These are phyloP conservation scores for Psilocybe azurescens DNA, from an alignment of 768 basidiomycete genomes.

Conservation along the genomic window DNA sequence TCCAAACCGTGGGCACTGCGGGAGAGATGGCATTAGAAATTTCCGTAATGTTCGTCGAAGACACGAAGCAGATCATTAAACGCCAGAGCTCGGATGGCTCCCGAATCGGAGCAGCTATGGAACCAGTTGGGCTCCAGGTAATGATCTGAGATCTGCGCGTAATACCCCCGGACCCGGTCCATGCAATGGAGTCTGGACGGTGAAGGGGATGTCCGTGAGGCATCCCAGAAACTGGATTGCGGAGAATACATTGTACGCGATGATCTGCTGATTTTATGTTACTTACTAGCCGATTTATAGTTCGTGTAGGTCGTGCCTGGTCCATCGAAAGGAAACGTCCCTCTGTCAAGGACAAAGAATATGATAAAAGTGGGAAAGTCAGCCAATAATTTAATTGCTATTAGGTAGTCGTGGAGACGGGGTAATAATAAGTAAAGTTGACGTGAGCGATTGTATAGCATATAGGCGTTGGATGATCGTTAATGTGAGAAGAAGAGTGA, in stretches of 20 bases:
- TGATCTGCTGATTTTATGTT: too few species aligned
- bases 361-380: conserved; percentile 1
- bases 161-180: background rate
- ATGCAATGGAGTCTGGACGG: background rate
- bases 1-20: too few species aligned
- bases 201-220: background rate
- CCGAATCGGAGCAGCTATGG: background rate
- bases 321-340: too few species aligned
- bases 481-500: background rate
- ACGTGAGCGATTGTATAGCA: conserved; percentile 10
- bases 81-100: background rate
- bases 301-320: too few species aligned
- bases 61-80: background rate
- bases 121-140: background rate
- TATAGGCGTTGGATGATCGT: conserved; percentile 9
- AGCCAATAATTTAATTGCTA: conserved; percentile 10
- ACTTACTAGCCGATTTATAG: too few species aligned
- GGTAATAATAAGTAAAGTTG: background rate
- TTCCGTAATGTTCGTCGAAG: background rate
- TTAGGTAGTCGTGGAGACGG: conserved; percentile 6
- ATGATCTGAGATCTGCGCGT: background rate
- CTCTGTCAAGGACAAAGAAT: background rate
- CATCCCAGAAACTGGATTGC: background rate
- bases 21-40: background rate
- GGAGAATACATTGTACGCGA: too few species aligned